Conservation (phyloP, 108 stramenopile genomes). For the Aurantiochytrium sp. region DNA sequence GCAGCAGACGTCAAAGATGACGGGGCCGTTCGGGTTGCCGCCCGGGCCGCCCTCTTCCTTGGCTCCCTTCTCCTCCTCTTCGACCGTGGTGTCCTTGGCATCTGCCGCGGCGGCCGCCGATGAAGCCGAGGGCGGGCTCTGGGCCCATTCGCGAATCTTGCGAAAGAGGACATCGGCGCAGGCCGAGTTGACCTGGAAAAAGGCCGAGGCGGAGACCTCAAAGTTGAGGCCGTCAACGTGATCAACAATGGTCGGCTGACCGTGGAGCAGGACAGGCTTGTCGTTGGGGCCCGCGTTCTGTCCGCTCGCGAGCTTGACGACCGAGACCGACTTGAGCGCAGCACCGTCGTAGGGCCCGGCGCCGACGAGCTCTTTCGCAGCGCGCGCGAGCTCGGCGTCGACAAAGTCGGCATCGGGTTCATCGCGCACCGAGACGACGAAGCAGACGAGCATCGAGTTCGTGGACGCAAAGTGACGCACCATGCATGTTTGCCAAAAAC, state of each 20-base stretch:
- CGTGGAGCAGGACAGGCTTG: constrained; percentile 60
- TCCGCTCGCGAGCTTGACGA: constrained; percentile 74
- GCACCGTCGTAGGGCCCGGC: neutral
- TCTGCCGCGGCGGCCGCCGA: neutral
- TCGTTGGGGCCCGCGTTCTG: constrained; percentile 68
- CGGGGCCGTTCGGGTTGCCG: neutral
- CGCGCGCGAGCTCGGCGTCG: neutral
- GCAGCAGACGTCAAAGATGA: constrained; percentile 83
- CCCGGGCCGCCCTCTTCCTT: neutral
- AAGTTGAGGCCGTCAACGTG: constrained; percentile 70
- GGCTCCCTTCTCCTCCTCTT: neutral
- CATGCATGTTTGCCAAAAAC: constrained; percentile 70
- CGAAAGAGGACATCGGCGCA: constrained; percentile 77
- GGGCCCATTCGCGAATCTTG: constrained; percentile 68
- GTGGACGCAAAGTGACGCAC: constrained; percentile 61
- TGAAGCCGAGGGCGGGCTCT: constrained; percentile 40
- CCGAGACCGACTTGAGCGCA: constrained; percentile 56
- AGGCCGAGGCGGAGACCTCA: constrained; percentile 82
- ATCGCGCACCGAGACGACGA: neutral
- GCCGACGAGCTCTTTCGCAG: neutral
- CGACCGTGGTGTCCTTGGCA: neutral
- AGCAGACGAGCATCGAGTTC: neutral
- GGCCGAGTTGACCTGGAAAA: constrained; percentile 86
- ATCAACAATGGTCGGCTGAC: constrained; percentile 66
- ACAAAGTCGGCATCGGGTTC: neutral